phyloP scores from a whole-genome alignment of 257 asterid species.

The Pogostemon cablin region DNA sequence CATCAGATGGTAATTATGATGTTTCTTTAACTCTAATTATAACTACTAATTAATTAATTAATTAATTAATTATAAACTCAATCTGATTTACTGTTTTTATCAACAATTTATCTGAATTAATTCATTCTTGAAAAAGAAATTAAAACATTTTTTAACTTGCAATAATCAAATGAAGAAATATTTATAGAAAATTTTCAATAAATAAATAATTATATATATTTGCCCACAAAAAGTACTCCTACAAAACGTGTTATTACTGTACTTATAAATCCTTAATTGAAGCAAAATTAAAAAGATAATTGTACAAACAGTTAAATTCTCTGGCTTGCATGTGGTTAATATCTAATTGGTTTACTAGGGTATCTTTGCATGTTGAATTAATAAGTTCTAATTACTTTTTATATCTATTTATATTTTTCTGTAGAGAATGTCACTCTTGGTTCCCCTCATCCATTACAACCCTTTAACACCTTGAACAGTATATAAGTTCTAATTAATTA shows the following conservation, averaged over 20 bases:
- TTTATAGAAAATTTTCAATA: too few species aligned
- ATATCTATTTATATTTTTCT: not conserved
- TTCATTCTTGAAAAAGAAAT: not conserved
- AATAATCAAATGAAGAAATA: not conserved
- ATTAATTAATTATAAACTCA: not conserved
- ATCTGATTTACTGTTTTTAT: slow-evolving; percentile 2
- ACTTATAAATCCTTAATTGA: slow-evolving; percentile 14
- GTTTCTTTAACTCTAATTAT: not conserved
- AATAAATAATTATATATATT: not conserved
- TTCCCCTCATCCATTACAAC: slow-evolving; percentile 17
- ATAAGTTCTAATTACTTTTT: slow-evolving; percentile 8
- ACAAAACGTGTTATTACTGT: slow-evolving; percentile 31
- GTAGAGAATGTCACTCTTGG: slow-evolving; percentile 30
- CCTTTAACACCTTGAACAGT: not conserved
- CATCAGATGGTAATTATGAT: slow-evolving; percentile 2
- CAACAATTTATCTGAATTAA: not conserved
- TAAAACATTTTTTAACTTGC: not conserved
- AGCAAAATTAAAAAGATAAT: slow-evolving; percentile 8
- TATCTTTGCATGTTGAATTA: slow-evolving; percentile 43
- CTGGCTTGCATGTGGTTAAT: slow-evolving; percentile 43
- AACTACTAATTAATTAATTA: too few species aligned
- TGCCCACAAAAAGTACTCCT: slow-evolving; percentile 9
- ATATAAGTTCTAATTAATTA: slow-evolving; percentile 8
- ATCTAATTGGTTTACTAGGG: slow-evolving; percentile 43
- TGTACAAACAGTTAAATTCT: slow-evolving; percentile 29